Base-by-base conservation (phyloP, 352 stramenopile genomes). In the Achlya hypogyna region DNA sequence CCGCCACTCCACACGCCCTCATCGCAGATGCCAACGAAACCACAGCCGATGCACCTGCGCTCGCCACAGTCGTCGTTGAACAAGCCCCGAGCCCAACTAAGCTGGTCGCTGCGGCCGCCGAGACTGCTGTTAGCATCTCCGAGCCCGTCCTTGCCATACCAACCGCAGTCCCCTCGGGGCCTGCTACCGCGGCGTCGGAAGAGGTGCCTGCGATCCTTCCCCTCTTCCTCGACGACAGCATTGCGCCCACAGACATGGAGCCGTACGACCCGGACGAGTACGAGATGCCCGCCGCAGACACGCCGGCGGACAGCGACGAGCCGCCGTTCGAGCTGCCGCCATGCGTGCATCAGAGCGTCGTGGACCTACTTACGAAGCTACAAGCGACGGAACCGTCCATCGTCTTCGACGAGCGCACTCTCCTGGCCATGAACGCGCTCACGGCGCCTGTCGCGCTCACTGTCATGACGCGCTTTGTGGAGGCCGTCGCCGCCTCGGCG, bases 361-460 rank as follows among this genome's bases (percentile, higher is more conserved):
- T 35, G 35, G 56, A 59, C 42, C 20, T 64, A 3, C 29, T 64
- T 10, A 32, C 56, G 8, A 32, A 53, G 31, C 52, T 64, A 22
- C 20, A 22, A 5, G 10, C 23, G 20, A 51, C 56, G 22, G 14
- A 32, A 9, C 56, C 56, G 29, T 29, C 18, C 20, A 22, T 64
- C 6, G 56, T n/a, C n/a, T 64, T 64, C 16, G 56, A 64, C 42
- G 29, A 53, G 25, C 31, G 20, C 18, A 64, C 35, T 2, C 20
- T 64, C 9, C 6, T 40, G 14, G 56, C 29, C 16, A 40, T 64
- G 29, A 64, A 64, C 29, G 35, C 16, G 18, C 56, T 64, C 56
- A 51, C 56, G 8, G 29, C 29, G 3, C 18, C 29, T 6, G 20
- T 53, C 25, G 56, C 56, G 18, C 10, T 53, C 20, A 32, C 23